Base-by-base conservation (phyloP, 2,329 filamentous ascomycete genomes). In the Cladosporium sp. region DNA sequence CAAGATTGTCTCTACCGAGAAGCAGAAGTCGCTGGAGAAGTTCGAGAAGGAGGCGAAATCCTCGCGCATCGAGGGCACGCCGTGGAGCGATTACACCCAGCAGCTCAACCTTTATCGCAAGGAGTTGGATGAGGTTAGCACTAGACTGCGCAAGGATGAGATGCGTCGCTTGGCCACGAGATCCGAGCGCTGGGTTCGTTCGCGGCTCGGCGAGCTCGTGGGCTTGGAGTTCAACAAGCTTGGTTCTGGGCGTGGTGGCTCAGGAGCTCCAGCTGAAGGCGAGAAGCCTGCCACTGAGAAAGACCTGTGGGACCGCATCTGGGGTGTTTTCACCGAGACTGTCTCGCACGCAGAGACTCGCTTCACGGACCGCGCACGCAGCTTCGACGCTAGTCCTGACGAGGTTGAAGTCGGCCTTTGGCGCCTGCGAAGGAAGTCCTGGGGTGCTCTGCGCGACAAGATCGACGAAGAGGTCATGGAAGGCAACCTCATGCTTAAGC, bases 401-500 rank as follows among this genome's bases (percentile, higher is more conserved):
- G 93, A 98, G 73, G 89, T 95, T 16, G 87, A 95, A 56, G 82
- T 96, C 51, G 93, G 93, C 14, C 77, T 95, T 16, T 98, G 93
- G 92, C 83, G 91, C 53, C 74, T 98, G 59, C 84, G 92, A 54
- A 84, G 92, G 58, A 97, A 97, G 77, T 93, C 89, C 56, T 98
- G 93, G 93, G 85, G 85, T 38, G 91, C 92, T 11, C 77, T 98
- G 56, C 82, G 89, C 43, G 85, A 89, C 55, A 93, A 89, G 75
- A 87, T 98, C 57, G 92, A 97, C 34, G 93, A 98, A 66, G 93
- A 98, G 72, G 89, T 96, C 66, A 95, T 95, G 84, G 93, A 97
- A 73, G 92, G 92, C 63, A 98, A 97, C 66, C 84, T 98, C 50
- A 76, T 97, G 33, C 78, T 97, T 61, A 98, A 98, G 76, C 81